phyloP scores from a whole-genome alignment of 768 basidiomycete species.

The Lactarius sp. region DNA sequence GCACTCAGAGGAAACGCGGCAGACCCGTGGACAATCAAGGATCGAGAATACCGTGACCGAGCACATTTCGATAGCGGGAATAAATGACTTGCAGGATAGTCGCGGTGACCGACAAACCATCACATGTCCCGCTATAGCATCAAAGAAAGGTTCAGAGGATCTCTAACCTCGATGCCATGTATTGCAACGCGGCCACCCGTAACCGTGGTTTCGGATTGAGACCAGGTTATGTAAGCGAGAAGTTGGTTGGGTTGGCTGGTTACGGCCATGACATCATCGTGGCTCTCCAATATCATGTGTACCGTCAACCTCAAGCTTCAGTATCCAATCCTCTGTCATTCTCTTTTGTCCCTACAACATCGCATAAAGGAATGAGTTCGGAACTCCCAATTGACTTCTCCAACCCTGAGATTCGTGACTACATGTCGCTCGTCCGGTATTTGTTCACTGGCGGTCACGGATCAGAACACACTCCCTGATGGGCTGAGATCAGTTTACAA shows the following conservation, averaged over 20 bases:
- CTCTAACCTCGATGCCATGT: not conserved
- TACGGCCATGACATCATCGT: slow-evolving; percentile 1
- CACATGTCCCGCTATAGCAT: not conserved
- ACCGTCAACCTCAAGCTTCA: not conserved
- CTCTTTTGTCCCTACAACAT: not conserved
- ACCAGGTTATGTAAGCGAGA: not conserved
- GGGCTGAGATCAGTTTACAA: slow-evolving; percentile 52
- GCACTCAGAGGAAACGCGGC: slow-evolving; percentile 5
- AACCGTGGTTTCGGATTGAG: not conserved
- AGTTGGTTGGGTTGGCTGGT: too few species aligned
- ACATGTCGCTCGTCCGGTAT: slow-evolving; percentile 57
- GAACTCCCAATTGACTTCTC: slow-evolving; percentile 52
- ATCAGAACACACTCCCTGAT: not conserved
- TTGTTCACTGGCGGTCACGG: not conserved
- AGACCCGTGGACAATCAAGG: slow-evolving; percentile 5
- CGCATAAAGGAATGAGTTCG: slow-evolving; percentile 39
- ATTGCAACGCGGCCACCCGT: not conserved
- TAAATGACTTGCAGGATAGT: slow-evolving; percentile 15
- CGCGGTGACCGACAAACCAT: not conserved
- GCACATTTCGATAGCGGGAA: not conserved
- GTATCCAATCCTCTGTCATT: not conserved
- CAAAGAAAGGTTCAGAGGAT: not conserved
- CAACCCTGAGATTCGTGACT: slow-evolving; percentile 60
- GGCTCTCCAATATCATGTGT: not conserved
- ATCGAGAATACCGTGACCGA: not conserved